Conservation (phyloP, 345 rosid species). For the Gossypioides kirkii region DNA sequence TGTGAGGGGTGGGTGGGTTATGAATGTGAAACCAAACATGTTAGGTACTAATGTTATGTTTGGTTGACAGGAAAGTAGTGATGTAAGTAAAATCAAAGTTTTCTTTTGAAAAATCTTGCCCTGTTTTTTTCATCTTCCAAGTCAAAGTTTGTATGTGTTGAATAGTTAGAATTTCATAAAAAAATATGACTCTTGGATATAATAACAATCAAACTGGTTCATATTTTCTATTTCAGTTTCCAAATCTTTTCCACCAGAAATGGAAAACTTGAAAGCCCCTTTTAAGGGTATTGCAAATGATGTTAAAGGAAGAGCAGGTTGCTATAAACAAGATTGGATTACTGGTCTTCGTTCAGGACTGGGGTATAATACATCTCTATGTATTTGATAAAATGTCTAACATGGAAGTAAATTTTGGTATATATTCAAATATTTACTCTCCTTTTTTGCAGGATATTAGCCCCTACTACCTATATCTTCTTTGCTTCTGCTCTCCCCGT, state of each 20-base stretch:
- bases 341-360: constrained; percentile 50
- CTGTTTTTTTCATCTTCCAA: no score
- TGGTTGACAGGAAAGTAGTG: neutral
- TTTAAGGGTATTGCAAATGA: constrained; percentile 50
- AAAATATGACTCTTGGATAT: no score
- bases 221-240: neutral
- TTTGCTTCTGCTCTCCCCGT: constrained; percentile 88
- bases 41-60: neutral
- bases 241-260: constrained; percentile 16
- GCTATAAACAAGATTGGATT: constrained; percentile 70
- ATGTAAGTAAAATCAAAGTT: neutral
- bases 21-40: neutral
- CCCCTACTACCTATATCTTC: constrained; percentile 79
- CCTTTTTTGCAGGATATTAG: constrained; percentile 46
- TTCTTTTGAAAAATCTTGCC: no score
- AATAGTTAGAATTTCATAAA: no score
- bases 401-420: neutral
- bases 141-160: no score
- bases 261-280: constrained; percentile 39
- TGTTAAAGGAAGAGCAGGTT: constrained; percentile 49
- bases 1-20: neutral
- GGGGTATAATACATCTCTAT: constrained; percentile 32
- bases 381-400: neutral
- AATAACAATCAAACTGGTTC: no score
- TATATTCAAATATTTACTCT: neutral